Conservation (phyloP, 208 protist species). For the Herpetomonas tarakana region DNA sequence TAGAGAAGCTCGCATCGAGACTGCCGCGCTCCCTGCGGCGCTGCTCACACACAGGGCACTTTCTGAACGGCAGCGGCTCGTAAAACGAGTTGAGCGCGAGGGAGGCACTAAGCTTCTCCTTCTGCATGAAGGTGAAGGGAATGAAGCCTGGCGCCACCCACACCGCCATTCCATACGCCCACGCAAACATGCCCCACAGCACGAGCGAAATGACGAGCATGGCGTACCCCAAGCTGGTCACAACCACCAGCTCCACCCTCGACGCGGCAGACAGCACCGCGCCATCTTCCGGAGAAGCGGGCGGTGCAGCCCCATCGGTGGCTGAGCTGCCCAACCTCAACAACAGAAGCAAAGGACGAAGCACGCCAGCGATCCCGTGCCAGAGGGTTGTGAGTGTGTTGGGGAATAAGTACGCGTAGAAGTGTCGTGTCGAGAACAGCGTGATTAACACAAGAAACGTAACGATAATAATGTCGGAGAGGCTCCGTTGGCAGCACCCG, state of each 20-base stretch:
- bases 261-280: conserved; percentile 9
- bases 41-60: not conserved
- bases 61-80: conserved; percentile 34
- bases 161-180: conserved; percentile 77
- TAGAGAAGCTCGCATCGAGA: not conserved
- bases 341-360: conserved; percentile 2
- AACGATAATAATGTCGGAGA: conserved; percentile 56
- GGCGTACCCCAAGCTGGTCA: conserved; percentile 40
- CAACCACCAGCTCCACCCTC: conserved; percentile 8
- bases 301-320: not conserved
- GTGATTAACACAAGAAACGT: conserved; percentile 48
- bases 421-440: conserved; percentile 64
- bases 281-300: too few relatives aligned
- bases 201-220: conserved; percentile 56
- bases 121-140: conserved; percentile 66
- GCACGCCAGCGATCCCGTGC: conserved; percentile 5
- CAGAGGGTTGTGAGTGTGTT: conserved; percentile 35
- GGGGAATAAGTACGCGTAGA: conserved; percentile 80
- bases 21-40: not conserved
- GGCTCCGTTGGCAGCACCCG: conserved; percentile 31
- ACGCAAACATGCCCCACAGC: conserved; percentile 56
- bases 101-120: conserved; percentile 50
- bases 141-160: conserved; percentile 61
- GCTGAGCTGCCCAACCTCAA: not conserved
- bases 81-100: conserved; percentile 69